Evolutionary conservation across 139 green algal species (phyloP).

Genomic region (Ettlia oleoabundans): DNA sequence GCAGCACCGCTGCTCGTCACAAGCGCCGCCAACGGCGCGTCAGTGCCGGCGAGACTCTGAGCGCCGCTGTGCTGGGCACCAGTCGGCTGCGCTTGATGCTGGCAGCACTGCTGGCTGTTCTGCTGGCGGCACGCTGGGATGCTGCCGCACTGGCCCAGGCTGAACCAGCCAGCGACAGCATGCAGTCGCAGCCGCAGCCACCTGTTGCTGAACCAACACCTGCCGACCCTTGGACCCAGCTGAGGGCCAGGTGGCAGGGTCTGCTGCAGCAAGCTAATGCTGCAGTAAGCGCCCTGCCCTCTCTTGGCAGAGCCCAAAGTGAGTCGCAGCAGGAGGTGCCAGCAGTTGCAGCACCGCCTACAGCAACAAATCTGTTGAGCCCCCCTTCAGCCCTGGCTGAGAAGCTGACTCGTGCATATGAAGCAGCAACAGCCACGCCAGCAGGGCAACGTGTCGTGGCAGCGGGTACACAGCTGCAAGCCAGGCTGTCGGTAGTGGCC

Average conservation of each 20-base stretch:
- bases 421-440: neutral
- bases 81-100: slow-evolving; percentile 22
- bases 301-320: neutral
- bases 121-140: slow-evolving; percentile 20
- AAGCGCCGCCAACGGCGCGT: neutral
- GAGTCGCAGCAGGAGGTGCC: neutral
- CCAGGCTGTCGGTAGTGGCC: neutral
- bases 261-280: neutral
- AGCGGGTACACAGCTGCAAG: too few relatives aligned
- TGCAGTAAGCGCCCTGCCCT: neutral
- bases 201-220: neutral
- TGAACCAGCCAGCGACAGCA: too few relatives aligned
- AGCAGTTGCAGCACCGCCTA: too few relatives aligned
- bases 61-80: slow-evolving; percentile 16
- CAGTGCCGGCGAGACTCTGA: slow-evolving; percentile 19
- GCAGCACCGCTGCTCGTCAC: neutral
- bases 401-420: too few relatives aligned
- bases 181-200: neutral
- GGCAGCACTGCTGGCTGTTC: slow-evolving; percentile 23
- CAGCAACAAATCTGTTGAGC: too few relatives aligned
- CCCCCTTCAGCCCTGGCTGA: neutral
- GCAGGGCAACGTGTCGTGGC: neutral
- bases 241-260: neutral
- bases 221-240: neutral
- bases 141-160: neutral